These are phyloP conservation scores for Aspergillus udagawae DNA, from an alignment of 2,329 filamentous ascomycete species.

Conservation along the genomic window DNA sequence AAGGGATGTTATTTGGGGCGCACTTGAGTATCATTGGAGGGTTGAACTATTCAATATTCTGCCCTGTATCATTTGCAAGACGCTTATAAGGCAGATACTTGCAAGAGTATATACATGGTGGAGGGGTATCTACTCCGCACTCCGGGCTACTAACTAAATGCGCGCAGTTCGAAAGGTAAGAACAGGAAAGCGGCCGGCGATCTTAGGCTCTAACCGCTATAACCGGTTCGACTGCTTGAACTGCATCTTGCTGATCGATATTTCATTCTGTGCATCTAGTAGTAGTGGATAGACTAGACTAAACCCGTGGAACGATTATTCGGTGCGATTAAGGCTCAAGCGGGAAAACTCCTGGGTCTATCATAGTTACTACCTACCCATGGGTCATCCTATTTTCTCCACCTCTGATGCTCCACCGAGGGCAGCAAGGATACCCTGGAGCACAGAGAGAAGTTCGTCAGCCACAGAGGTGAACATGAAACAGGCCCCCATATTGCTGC, in stretches of 20 bases:
- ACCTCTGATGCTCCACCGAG: no score
- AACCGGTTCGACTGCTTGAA: neutral
- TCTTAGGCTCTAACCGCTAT: neutral
- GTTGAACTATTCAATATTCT: neutral
- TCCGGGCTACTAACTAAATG: no score
- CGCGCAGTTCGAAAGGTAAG: neutral
- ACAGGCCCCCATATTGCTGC: no score
- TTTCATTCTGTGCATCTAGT: neutral
- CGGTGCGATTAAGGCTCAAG: neutral
- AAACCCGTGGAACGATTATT: no score
- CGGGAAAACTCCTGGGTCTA: neutral
- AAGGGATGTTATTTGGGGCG: neutral
- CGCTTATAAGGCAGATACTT: neutral
- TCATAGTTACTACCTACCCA: neutral
- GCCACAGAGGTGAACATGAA: no score
- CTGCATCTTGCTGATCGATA: neutral
- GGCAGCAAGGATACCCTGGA: no score
- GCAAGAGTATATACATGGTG: neutral
- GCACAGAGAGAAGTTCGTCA: no score
- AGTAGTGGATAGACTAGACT: neutral
- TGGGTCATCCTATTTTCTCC: no score
- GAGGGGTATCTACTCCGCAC: no score
- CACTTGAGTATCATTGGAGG: neutral
- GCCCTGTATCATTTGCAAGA: neutral
- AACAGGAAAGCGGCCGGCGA: neutral